Evolutionary conservation across 805 yeast species (phyloP), one percentile per base, ranked within the genome.

Genomic region (Clavispora fructus): DNA sequence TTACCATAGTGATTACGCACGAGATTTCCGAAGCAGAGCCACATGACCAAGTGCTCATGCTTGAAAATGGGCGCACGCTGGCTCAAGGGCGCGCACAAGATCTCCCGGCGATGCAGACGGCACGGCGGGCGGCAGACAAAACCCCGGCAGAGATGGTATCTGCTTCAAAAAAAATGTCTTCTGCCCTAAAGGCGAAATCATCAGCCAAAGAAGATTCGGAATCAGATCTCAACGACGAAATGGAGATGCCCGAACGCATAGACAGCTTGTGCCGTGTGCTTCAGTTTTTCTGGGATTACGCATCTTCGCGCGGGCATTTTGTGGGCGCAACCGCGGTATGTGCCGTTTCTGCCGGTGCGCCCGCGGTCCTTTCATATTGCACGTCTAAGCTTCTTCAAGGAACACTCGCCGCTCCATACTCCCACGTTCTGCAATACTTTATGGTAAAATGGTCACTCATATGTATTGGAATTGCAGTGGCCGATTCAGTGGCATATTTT

Each of bases 1-100:
- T 97, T 0, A 91, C 97, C 0, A 75, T 94, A 13, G 66, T 89
- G 3, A 73, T 92, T 43, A 86, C 97, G 0, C 99, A 94, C 63
- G 89, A 90, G 38, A 63, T 79, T 25, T 59, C 69, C 10, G 81
- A 80, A 30, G 82, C 92, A 14, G 63, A 66, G 0, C 57, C 66
- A 1, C 65, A 71, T n/a, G 95, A 88, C 57, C 62, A 65, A 43
- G 79, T 91, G 0, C 69, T 77, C 38, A 51, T 83, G 4, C 61
- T 94, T 63, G 77, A 80, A 30, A 61, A 75, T 40, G 97, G 97
- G 0, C 14, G 43, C 6, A 70, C 38, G n/a, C 35, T 39, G 16
- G 43, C 51, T 1, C 27, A 28, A 9, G 51, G 51, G 10, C 31
- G 13, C 14, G 51, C 49, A 6, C 19, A 25, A 17, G 41, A 41